phyloP scores from a whole-genome alignment of 2,329 filamentous ascomycete genomes.

The Fusarium verticillioides region DNA sequence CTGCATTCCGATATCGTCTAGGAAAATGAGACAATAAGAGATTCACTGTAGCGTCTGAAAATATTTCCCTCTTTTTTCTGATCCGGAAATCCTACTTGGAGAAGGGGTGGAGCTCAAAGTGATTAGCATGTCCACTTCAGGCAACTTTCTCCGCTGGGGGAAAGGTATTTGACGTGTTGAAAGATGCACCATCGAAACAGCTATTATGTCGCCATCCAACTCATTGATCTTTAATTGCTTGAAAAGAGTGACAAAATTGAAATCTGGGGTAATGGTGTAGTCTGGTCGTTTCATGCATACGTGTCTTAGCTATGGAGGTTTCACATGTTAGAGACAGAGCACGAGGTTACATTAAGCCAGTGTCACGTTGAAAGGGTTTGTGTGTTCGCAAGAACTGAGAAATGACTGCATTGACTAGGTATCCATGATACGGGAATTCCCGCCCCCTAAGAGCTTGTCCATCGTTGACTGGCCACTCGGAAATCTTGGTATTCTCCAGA shows the following conservation, averaged over 20 bases:
- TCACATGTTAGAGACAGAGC: background rate
- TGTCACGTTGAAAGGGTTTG: rapidly evolving
- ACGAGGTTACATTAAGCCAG: rapidly evolving
- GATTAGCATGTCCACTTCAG: too few relatives aligned
- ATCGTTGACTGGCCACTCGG: background rate
- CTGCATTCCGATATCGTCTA: background rate
- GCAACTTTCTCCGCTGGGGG: too few relatives aligned
- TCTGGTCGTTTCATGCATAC: background rate
- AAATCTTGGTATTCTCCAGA: background rate
- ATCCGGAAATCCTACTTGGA: too few relatives aligned
- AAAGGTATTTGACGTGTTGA: too few relatives aligned
- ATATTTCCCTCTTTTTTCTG: background rate
- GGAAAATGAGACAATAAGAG: background rate
- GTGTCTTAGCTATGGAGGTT: background rate
- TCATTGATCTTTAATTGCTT: too few relatives aligned
- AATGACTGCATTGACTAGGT: background rate
- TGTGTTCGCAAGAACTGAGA: background rate
- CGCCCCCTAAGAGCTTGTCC: rapidly evolving
- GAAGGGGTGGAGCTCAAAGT: too few relatives aligned
- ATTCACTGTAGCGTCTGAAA: rapidly evolving
- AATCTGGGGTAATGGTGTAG: rapidly evolving
- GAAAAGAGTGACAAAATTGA: too few relatives aligned
- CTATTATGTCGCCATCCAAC: too few relatives aligned
- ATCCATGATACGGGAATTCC: background rate
- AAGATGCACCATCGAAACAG: too few relatives aligned